Percentiles rank a stretch among this genome's conserved stretches.
These are phyloP conservation scores for Dichotomopilus funicola DNA, from an alignment of 2,329 filamentous ascomycete genomes.

Conservation along the genomic window DNA sequence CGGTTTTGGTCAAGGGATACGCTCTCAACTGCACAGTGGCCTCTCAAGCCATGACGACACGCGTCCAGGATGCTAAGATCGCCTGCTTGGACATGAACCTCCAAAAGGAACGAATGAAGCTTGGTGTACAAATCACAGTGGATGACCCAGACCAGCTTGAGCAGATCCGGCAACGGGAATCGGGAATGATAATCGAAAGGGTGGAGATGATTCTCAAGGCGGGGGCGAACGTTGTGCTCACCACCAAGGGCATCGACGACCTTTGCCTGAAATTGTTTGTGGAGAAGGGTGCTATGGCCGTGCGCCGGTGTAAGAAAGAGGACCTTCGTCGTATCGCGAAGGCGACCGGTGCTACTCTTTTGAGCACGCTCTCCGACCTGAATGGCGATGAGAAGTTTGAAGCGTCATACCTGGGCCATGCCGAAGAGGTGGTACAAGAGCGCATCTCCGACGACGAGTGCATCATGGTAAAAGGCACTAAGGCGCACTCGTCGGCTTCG, in stretches of 20 bases:
- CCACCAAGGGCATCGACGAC: conserved; percentile 98
- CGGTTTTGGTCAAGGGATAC: conserved; percentile 88
- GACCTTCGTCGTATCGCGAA: conserved; percentile 92
- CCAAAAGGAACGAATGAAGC: conserved; percentile 98
- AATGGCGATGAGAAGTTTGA: conserved; percentile 98
- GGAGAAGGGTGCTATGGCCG: conserved; percentile 91
- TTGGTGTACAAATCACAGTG: conserved; percentile 96
- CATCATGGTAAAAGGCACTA: conserved; percentile 93
- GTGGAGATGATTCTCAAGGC: conserved; percentile 98
- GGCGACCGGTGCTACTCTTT: conserved; percentile 86
- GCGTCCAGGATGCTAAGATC: conserved; percentile 90
- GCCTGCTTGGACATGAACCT: conserved; percentile 96
- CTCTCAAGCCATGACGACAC: conserved; percentile 94
- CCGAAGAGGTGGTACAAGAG: conserved; percentile 96
- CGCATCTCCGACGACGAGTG: conserved; percentile 98
- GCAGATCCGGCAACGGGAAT: conserved; percentile 89
- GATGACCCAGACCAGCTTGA: conserved; percentile 96
- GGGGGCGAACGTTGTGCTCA: conserved; percentile 91
- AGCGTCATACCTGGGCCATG: conserved; percentile 76
- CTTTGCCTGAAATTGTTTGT: conserved; percentile 90
- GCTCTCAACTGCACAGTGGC: conserved; percentile 98
- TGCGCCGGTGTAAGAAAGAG: conserved; percentile 97
- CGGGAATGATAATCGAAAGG: conserved; percentile 86
- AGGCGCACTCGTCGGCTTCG: conserved; percentile 86
- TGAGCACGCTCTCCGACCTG: conserved; percentile 89